Percentiles rank a stretch among this genome's conserved stretches.
phyloP scores from a whole-genome alignment of 2,329 filamentous ascomycete species.

The Paracorniculantispora psalliotae region DNA sequence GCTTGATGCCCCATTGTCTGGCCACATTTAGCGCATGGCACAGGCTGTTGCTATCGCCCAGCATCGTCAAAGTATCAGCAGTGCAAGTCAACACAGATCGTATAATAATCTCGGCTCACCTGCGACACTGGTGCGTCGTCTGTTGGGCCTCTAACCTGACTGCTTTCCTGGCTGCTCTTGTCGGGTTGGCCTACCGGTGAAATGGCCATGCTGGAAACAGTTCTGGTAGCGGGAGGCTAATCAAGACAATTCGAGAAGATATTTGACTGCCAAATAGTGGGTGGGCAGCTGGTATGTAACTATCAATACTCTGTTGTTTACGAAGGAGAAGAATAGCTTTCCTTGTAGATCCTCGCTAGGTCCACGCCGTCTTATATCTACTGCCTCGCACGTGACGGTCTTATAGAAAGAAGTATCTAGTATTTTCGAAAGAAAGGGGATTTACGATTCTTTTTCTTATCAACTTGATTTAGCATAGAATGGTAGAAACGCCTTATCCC shows the following conservation, averaged over 20 bases:
- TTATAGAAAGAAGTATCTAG: background rate
- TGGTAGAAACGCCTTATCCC: background rate
- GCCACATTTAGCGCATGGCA: slow-evolving; percentile 1
- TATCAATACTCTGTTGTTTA: background rate
- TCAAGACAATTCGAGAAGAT: background rate
- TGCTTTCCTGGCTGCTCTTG: background rate
- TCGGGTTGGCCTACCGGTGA: background rate
- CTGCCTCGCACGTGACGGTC: background rate
- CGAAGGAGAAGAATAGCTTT: background rate
- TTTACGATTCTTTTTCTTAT: background rate
- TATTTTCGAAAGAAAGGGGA: background rate
- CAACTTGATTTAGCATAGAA: background rate
- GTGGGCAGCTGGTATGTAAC: background rate
- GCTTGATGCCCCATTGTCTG: background rate
- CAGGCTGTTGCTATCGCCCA: background rate
- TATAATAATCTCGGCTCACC: background rate
- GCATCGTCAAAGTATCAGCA: background rate
- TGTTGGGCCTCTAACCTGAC: background rate
- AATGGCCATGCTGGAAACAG: background rate
- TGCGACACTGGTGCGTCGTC: background rate
- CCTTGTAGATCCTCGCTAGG: background rate
- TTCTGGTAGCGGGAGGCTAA: background rate
- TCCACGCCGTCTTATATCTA: background rate
- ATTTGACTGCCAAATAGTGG: background rate
- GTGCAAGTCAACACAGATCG: background rate